phyloP scores from a whole-genome alignment of 2,329 filamentous ascomycete genomes.

The Aureobasidium vineae region DNA sequence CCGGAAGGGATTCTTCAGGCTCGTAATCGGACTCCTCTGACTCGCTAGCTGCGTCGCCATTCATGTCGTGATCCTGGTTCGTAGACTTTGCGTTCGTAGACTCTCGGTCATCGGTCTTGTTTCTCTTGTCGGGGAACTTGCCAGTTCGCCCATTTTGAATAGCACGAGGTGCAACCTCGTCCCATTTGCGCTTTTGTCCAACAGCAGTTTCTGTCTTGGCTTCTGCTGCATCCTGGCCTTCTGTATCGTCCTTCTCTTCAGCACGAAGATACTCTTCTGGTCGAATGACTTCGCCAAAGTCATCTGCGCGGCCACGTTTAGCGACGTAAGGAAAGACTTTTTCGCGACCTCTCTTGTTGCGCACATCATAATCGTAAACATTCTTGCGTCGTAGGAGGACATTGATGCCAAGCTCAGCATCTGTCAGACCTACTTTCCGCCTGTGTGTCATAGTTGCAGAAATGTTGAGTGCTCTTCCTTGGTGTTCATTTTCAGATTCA shows the following conservation, averaged over 20 bases:
- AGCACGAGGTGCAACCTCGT: slow-evolving; percentile 57
- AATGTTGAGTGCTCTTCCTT: slow-evolving; percentile 87
- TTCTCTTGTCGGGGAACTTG: slow-evolving; percentile 44
- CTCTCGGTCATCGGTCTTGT: slow-evolving; percentile 33
- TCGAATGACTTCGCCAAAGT: slow-evolving; percentile 90
- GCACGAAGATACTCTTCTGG: slow-evolving; percentile 92
- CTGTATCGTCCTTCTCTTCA: slow-evolving; percentile 79
- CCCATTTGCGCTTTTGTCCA: slow-evolving; percentile 94
- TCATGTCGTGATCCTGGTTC: slow-evolving; percentile 31
- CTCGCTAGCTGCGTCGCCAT: slow-evolving; percentile 43
- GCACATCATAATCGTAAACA: slow-evolving; percentile 90
- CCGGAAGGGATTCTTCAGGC: slow-evolving; percentile 48
- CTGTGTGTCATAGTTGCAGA: slow-evolving; percentile 82
- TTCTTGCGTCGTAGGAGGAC: slow-evolving; percentile 84
- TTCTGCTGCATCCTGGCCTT: slow-evolving; percentile 61
- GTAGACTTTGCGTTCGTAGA: slow-evolving; percentile 34
- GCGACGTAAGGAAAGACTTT: slow-evolving; percentile 87
- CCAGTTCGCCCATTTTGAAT: slow-evolving; percentile 16
- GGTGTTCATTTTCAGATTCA: slow-evolving; percentile 84
- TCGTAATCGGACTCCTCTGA: slow-evolving; percentile 54
- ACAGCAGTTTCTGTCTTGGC: slow-evolving; percentile 54
- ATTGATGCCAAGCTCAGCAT: slow-evolving; percentile 89
- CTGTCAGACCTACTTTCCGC: slow-evolving; percentile 80
- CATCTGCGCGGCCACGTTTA: slow-evolving; percentile 75
- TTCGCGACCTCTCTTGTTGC: slow-evolving; percentile 87